phyloP scores from a whole-genome alignment of 352 stramenopile genomes.

The Peronospora farinosa region DNA sequence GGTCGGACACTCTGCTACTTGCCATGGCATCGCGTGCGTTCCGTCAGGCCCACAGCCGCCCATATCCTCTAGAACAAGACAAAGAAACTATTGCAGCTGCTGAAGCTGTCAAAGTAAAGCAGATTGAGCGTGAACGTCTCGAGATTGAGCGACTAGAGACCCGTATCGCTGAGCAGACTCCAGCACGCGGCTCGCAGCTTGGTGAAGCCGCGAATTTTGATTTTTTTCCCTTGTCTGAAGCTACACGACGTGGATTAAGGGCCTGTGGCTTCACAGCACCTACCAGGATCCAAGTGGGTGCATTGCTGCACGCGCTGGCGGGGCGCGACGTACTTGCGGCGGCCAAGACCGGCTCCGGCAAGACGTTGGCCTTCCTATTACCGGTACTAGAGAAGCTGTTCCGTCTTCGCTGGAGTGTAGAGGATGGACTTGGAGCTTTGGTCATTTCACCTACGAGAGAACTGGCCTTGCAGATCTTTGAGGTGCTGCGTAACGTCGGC shows the following conservation, averaged over 20 bases:
- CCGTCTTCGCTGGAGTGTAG: constrained; percentile 73
- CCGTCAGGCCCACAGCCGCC: constrained; percentile 23
- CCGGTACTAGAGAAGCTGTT: constrained; percentile 89
- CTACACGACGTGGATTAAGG: constrained; percentile 61
- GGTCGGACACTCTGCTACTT: neutral
- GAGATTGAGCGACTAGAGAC: constrained; percentile 62
- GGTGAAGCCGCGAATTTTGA: constrained; percentile 74
- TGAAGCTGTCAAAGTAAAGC: constrained; percentile 47
- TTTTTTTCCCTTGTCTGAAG: constrained; percentile 76
- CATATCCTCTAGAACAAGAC: constrained; percentile 7
- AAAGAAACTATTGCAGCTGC: constrained; percentile 18
- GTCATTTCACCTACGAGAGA: constrained; percentile 98
- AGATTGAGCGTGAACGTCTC: constrained; percentile 62
- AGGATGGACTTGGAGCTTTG: constrained; percentile 94
- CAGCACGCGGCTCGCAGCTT: constrained; percentile 73
- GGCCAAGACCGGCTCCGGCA: constrained; percentile 91
- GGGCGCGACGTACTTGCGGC: constrained; percentile 89
- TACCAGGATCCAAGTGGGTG: constrained; percentile 86
- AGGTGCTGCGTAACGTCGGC: constrained; percentile 94
- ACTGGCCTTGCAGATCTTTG: constrained; percentile 98
- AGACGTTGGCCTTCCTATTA: constrained; percentile 91
- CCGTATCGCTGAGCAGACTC: constrained; percentile 64
- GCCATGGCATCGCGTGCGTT: constrained; percentile 31
- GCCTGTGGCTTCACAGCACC: constrained; percentile 79
- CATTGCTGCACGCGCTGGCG: constrained; percentile 82